Evolutionary conservation across 306 rosid species (phyloP).

Genomic region (Mucuna pruriens): DNA sequence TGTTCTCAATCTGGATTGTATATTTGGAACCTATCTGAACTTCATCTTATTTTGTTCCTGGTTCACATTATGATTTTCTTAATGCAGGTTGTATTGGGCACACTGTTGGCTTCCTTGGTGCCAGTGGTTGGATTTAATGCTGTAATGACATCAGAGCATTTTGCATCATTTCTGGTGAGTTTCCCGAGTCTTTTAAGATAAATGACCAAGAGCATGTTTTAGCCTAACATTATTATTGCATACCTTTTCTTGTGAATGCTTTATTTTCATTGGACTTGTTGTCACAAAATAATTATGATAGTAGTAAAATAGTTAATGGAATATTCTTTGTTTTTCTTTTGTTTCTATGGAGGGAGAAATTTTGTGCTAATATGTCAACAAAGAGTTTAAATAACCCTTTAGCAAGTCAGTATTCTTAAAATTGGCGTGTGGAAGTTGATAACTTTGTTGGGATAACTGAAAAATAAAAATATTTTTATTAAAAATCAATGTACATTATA

Average conservation of each 20-base stretch:
- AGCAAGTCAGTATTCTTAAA: background rate
- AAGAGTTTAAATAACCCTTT: background rate
- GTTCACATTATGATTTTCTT: constrained; percentile 39
- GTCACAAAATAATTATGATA: background rate
- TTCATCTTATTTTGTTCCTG: constrained; percentile 31
- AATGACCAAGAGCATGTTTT: background rate
- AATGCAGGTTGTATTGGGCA: constrained; percentile 89
- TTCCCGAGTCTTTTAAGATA: background rate
- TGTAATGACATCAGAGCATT: constrained; percentile 97
- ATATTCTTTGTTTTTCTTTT: constrained; percentile 2
- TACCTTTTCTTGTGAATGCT: background rate
- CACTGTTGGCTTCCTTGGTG: constrained; percentile 88
- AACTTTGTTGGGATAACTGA: constrained; percentile 2
- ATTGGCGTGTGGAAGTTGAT: constrained; percentile 15
- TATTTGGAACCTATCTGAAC: constrained; percentile 2
- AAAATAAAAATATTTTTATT: background rate
- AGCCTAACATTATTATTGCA: constrained; percentile 3
- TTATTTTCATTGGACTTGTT: background rate
- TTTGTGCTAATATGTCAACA: constrained; percentile 1
- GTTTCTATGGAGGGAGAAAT: background rate
- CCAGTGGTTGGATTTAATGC: constrained; percentile 99
- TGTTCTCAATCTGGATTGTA: constrained; percentile 21
- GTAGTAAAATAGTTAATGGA: background rate
- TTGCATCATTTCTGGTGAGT: constrained; percentile 95
- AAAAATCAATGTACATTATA: background rate